Percentiles rank a stretch among this genome's conserved stretches.
These are phyloP conservation scores for Macrotyloma uniflorum DNA, from an alignment of 306 rosid species.

Conservation along the genomic window DNA sequence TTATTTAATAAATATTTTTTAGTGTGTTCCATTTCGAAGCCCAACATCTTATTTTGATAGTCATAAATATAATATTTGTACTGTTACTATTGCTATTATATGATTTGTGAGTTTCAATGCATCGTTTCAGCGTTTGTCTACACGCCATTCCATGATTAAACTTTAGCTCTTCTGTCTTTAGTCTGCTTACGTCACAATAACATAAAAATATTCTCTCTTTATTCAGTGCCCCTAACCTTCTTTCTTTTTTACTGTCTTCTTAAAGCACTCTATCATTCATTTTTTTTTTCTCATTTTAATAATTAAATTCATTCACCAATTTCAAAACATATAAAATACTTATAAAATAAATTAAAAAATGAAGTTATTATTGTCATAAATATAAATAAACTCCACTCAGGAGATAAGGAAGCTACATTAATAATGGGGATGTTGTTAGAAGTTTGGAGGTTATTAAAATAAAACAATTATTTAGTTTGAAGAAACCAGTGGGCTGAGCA, in stretches of 20 bases:
- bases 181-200: slow-evolving; percentile 37
- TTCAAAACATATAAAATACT: too few species aligned
- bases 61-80: background rate
- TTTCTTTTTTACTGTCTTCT: background rate
- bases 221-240: slow-evolving; percentile 24
- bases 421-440: background rate
- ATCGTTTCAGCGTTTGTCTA: slow-evolving; percentile 36
- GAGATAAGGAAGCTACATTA: too few species aligned
- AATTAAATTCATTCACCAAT: background rate
- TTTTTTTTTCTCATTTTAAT: background rate
- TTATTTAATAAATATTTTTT: too few species aligned
- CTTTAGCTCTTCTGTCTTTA: slow-evolving; percentile 50
- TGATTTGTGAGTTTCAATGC: slow-evolving; percentile 55
- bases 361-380: too few species aligned
- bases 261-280: background rate
- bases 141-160: slow-evolving; percentile 54
- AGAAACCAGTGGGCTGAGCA: background rate
- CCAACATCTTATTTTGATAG: too few species aligned
- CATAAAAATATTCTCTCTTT: slow-evolving; percentile 36
- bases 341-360: too few species aligned
- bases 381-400: too few species aligned
- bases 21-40: too few species aligned
- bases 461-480: background rate
- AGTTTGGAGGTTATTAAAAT: background rate
- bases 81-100: background rate